These are phyloP conservation scores for Naganishia vishniacii DNA, from an alignment of 768 basidiomycete genomes.

Conservation along the genomic window DNA sequence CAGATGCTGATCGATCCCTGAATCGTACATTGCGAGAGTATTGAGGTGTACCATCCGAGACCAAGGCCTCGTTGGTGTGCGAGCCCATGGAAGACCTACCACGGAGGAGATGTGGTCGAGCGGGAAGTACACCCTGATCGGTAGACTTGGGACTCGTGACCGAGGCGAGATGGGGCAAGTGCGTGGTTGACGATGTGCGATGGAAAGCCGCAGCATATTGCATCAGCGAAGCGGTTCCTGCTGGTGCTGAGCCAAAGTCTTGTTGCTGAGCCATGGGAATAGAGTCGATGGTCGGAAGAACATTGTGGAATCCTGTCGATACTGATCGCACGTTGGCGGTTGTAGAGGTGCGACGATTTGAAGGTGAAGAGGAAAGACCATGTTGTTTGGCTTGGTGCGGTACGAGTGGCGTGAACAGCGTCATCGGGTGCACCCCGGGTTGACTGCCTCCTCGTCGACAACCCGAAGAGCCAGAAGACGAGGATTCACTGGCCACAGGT, in stretches of 20 bases:
- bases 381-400: not conserved
- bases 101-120: conserved; percentile 3
- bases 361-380: not conserved
- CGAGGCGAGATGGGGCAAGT: conserved; percentile 4
- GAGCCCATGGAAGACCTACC: conserved; percentile 1
- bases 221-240: conserved; percentile 12
- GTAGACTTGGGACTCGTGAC: not conserved
- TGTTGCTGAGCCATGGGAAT: not conserved
- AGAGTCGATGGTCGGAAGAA: not conserved
- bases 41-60: not conserved
- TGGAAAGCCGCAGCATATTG: conserved; percentile 26
- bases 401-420: not conserved
- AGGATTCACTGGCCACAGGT: not conserved
- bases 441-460: conserved; percentile 11
- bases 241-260: conserved; percentile 26
- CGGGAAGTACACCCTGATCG: not conserved
- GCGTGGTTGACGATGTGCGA: conserved; percentile 24
- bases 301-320: not conserved
- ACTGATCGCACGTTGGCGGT: not conserved
- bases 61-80: not conserved
- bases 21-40: not conserved
- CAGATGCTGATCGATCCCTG: conserved; percentile 18
- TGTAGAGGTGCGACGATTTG: conserved; percentile 3
- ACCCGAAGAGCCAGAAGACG: conserved; percentile 14
- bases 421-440: not conserved